Evolutionary conservation across 2,329 filamentous ascomycete genomes (phyloP).

Genomic region (Tolypocladium tropicale): DNA sequence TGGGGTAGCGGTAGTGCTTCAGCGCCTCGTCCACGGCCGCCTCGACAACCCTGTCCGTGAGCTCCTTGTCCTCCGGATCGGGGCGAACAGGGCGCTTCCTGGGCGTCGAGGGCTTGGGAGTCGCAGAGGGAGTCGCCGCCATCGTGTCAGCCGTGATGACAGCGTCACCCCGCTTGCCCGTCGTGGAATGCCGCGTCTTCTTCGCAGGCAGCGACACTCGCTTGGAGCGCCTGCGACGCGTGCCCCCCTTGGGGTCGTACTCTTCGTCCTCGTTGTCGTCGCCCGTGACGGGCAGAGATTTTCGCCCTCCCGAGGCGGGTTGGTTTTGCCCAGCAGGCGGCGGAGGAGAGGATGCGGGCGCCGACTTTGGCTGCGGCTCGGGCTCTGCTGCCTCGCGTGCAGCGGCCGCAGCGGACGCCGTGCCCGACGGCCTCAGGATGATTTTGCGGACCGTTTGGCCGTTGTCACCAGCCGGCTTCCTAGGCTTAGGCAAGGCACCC

Average conservation of each 20-base stretch:
- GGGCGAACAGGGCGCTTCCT: slow-evolving; percentile 6
- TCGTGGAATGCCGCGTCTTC: slow-evolving; percentile 15
- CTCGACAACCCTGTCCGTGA: slow-evolving; percentile 43
- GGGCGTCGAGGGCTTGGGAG: slow-evolving; percentile 7
- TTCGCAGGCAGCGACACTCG: slow-evolving; percentile 18
- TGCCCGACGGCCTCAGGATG: slow-evolving; percentile 31
- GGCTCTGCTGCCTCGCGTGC: slow-evolving; percentile 15
- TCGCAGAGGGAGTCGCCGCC: background rate
- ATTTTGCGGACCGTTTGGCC: slow-evolving; percentile 26
- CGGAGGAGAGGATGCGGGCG: slow-evolving; percentile 5
- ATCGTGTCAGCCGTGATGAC: background rate
- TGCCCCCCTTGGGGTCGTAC: slow-evolving; percentile 27
- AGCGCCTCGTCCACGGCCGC: slow-evolving; percentile 49
- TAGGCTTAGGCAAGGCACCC: slow-evolving; percentile 58
- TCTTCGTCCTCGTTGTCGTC: slow-evolving; percentile 31
- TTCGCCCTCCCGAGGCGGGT: slow-evolving; percentile 10
- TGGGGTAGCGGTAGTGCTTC: slow-evolving; percentile 46
- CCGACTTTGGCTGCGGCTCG: slow-evolving; percentile 1
- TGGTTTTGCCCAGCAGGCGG: slow-evolving; percentile 13
- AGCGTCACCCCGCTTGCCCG: background rate
- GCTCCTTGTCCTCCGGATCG: slow-evolving; percentile 27
- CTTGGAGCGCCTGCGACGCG: slow-evolving; percentile 21
- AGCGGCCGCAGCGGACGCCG: slow-evolving; percentile 5
- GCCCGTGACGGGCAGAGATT: slow-evolving; percentile 10
- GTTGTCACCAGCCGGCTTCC: slow-evolving; percentile 22